A percentile compares a stretch with the other conserved stretches of the same genome.
These are phyloP conservation scores for Aspergillus ochraceus DNA, from an alignment of 2,329 filamentous ascomycete species.

Conservation along the genomic window DNA sequence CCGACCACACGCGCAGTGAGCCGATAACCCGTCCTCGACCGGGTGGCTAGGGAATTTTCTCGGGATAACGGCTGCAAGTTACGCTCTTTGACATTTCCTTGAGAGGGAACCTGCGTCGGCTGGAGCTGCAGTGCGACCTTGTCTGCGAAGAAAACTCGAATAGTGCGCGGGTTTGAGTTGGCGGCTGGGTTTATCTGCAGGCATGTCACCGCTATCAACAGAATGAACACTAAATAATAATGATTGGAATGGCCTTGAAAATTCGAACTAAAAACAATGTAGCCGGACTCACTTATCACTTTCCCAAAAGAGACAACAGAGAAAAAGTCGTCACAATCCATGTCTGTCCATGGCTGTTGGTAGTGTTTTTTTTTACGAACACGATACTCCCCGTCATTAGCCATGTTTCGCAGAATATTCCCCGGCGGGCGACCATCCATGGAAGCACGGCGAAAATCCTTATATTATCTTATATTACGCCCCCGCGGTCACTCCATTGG, in stretches of 20 bases:
- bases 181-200: neutral
- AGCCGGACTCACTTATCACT: neutral
- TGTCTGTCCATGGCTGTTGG: neutral
- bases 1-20: neutral
- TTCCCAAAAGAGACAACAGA: neutral
- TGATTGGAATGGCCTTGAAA: neutral
- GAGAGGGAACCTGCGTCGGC: neutral
- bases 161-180: neutral
- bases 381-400: neutral
- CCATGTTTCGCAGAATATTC: neutral
- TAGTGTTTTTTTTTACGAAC: neutral
- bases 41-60: neutral
- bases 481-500: neutral
- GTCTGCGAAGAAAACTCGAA: neutral
- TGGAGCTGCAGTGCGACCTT: neutral
- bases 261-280: neutral
- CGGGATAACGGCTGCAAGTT: neutral
- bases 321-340: neutral
- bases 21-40: neutral
- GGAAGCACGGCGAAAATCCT: neutral
- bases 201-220: neutral
- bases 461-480: neutral
- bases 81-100: neutral
- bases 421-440: neutral
- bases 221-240: too few species aligned